These are phyloP conservation scores for Boletus eberwhitei DNA, from an alignment of 768 basidiomycete species.

Conservation along the genomic window DNA sequence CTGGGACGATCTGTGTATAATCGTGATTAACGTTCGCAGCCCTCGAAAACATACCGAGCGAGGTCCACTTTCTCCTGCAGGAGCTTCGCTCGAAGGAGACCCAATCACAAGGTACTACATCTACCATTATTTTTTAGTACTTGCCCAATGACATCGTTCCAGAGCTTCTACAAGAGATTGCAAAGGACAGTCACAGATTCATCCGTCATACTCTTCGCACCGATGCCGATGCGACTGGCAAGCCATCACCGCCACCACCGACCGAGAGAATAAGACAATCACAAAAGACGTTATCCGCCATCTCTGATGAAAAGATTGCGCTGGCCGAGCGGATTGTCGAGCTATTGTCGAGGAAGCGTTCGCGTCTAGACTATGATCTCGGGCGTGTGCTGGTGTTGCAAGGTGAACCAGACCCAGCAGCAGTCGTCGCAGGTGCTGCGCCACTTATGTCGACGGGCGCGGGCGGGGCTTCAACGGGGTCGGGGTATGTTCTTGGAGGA, in stretches of 20 bases:
- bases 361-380: conserved; percentile 47
- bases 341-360: conserved; percentile 43
- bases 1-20: not conserved
- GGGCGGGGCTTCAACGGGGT: conserved; percentile 11
- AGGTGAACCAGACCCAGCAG: conserved; percentile 40
- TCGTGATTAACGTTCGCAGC: conserved; percentile 26
- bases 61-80: conserved; percentile 45
- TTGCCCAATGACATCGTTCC: not conserved
- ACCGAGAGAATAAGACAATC: conserved; percentile 29
- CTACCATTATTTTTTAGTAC: not conserved
- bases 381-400: conserved; percentile 41
- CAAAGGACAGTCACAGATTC: conserved; percentile 42
- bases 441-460: conserved; percentile 18
- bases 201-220: conserved; percentile 41
- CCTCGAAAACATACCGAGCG: conserved; percentile 48
- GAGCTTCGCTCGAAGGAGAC: conserved; percentile 46
- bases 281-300: conserved; percentile 28
- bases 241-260: conserved; percentile 28
- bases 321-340: conserved; percentile 43
- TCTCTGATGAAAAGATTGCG: conserved; percentile 42
- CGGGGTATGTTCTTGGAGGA: conserved; percentile 33
- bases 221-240: conserved; percentile 26
- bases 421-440: conserved; percentile 27
- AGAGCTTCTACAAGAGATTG: conserved; percentile 45
- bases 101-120: conserved; percentile 39